Base-by-base conservation (phyloP, 129 eudicot genomes). In the Saposhnikovia divaricata region DNA sequence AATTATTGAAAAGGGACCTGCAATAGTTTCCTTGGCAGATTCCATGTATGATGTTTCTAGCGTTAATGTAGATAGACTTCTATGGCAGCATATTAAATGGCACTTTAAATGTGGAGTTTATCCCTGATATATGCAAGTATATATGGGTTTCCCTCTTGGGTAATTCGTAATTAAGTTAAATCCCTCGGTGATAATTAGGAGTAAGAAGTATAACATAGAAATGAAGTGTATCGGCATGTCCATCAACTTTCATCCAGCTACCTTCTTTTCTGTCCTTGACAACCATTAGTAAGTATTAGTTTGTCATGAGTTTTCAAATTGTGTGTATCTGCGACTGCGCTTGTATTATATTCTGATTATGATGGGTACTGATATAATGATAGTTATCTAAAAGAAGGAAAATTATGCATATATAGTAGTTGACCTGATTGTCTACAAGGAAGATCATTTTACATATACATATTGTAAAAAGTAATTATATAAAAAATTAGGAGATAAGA, bases 11-110 rank as follows among this genome's bases (percentile, higher is more conserved):
- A n/a, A n/a, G n/a, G n/a, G n/a, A n/a, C n/a, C n/a, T n/a, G n/a
- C n/a, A n/a, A n/a, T n/a, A n/a, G n/a, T n/a, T 89, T 92, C 76
- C 96, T 96, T 70, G 97, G 96, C 46, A 96, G 99, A 44, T 96
- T 96, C 78, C 95, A n/a, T n/a, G 95, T 73, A 96, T 69, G 89
- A 88, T 77, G 90, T 97, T 96, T 89, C 91, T 83, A 91, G 98
- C 78, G 80, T 93, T 42, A 72, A 90, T 65, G 99, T 92, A 57
- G 97, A 92, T 61, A 96, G 75, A 92, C 93, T 0, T 97, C 96
- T 45, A 45, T 45, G 50, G 14, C 50, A 45, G 13, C 50, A 9
- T 45, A 45, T 45, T 45, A 45, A 8, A 45, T 45, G 84, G 98
- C 96, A 80, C 87, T 90, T 87, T 80, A 89, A 86, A 89, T 83